Percentiles rank a stretch among this genome's conserved stretches.
phyloP scores from a whole-genome alignment of 2,329 filamentous ascomycete genomes.

The Talaromyces islandicus region DNA sequence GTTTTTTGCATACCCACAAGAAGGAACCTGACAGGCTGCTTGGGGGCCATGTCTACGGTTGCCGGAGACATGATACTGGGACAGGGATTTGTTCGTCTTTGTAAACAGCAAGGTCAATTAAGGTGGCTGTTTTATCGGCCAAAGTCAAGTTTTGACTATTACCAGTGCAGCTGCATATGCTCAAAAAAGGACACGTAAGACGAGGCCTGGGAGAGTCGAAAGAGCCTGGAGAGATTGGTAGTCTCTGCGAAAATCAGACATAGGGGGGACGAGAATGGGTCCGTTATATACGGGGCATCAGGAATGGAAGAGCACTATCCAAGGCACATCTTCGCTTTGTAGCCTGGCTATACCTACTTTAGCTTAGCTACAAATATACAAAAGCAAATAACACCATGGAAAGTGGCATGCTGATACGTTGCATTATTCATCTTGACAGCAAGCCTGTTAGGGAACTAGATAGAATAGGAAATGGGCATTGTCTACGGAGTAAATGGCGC shows the following conservation, averaged over 20 bases:
- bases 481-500: neutral
- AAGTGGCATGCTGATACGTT: neutral
- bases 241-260: neutral
- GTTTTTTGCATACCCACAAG: neutral
- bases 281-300: neutral
- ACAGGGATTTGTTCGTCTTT: too few species aligned
- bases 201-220: neutral
- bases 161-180: neutral
- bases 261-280: neutral
- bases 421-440: neutral
- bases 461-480: neutral
- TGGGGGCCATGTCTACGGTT: neutral
- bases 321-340: too few species aligned
- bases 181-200: neutral
- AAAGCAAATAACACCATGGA: neutral
- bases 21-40: neutral
- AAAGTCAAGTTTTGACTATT: neutral
- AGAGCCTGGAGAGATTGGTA: neutral
- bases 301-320: neutral
- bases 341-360: too few species aligned
- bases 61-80: neutral
- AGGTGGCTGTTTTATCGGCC: neutral
- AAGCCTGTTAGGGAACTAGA: neutral
- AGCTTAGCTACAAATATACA: too few species aligned
- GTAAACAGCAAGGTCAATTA: too few species aligned